A percentile compares a stretch with the other conserved stretches of the same genome.
These are phyloP conservation scores for Domatiomyces globalis DNA, from an alignment of 2,329 filamentous ascomycete species.

Conservation along the genomic window DNA sequence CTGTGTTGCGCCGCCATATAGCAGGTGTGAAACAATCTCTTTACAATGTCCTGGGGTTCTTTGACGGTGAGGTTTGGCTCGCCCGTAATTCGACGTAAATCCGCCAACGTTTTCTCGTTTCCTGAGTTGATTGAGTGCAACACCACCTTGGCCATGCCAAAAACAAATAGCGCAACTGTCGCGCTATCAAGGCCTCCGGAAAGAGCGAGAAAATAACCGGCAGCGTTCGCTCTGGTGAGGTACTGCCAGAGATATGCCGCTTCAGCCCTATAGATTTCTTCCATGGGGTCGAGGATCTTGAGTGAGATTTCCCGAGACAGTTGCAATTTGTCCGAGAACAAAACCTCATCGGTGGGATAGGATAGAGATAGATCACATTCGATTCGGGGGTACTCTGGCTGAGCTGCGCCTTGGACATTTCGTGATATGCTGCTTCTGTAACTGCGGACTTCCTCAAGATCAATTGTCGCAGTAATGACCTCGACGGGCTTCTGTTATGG, in stretches of 20 bases:
- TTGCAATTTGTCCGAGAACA: constrained; percentile 20
- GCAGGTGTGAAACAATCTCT: constrained; percentile 46
- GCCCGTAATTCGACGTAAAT: constrained; percentile 18
- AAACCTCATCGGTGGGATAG: constrained; percentile 21
- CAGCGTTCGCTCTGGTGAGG: constrained; percentile 24
- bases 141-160: constrained; percentile 27
- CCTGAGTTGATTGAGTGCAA: constrained; percentile 24
- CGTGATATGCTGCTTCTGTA: constrained; percentile 34
- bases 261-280: constrained; percentile 52
- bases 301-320: constrained; percentile 35
- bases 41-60: constrained; percentile 47
- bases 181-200: constrained; percentile 29
- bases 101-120: constrained; percentile 20
- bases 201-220: constrained; percentile 27
- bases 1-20: constrained; percentile 61
- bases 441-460: constrained; percentile 55
- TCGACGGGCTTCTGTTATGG: constrained; percentile 38
- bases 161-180: constrained; percentile 24
- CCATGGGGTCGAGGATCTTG: constrained; percentile 47
- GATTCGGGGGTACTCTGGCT: constrained; percentile 34
- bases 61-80: constrained; percentile 24
- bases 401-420: constrained; percentile 24
- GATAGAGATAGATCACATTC: constrained; percentile 26
- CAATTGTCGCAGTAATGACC: constrained; percentile 51
- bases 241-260: constrained; percentile 46